Percentiles rank a stretch among this genome's conserved stretches.
Conservation (phyloP, 169 alveolate genomes). For the Plasmodium knowlesi region DNA sequence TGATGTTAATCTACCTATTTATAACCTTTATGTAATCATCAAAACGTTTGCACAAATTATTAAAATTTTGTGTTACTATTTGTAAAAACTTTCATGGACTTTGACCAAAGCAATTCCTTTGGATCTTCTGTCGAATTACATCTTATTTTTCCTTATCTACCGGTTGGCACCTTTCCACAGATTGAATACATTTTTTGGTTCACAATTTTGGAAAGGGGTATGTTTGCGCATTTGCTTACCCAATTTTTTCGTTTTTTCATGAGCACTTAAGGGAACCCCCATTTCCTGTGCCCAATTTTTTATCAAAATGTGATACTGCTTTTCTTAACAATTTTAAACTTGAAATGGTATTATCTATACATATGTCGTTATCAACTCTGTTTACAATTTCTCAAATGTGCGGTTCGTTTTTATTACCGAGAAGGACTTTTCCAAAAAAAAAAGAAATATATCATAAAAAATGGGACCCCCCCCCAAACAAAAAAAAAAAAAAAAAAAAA, state of each 20-base stretch:
- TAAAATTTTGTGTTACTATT: not conserved
- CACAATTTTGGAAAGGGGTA: not conserved
- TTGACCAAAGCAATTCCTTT: not conserved
- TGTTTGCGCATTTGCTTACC: not conserved
- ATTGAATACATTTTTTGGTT: not conserved
- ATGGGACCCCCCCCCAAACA: not conserved
- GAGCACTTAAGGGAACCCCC: not conserved
- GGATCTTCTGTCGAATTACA: not conserved
- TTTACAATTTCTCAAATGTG: not conserved
- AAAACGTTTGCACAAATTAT: not conserved
- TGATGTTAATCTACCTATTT: not conserved
- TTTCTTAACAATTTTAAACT: not conserved
- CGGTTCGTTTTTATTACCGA: not conserved
- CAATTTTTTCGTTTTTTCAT: not conserved
- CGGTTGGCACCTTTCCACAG: not conserved
- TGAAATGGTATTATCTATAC: not conserved
- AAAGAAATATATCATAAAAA: not conserved
- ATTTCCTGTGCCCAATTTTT: not conserved
- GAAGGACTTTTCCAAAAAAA: not conserved
- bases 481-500: not conserved
- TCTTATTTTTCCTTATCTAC: not conserved
- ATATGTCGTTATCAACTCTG: not conserved
- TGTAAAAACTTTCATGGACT: not conserved
- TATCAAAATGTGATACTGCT: not conserved
- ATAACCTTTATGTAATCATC: not conserved